Base-by-base conservation (phyloP, 495 filamentous ascomycete species). In the Xylaria telfairii region DNA sequence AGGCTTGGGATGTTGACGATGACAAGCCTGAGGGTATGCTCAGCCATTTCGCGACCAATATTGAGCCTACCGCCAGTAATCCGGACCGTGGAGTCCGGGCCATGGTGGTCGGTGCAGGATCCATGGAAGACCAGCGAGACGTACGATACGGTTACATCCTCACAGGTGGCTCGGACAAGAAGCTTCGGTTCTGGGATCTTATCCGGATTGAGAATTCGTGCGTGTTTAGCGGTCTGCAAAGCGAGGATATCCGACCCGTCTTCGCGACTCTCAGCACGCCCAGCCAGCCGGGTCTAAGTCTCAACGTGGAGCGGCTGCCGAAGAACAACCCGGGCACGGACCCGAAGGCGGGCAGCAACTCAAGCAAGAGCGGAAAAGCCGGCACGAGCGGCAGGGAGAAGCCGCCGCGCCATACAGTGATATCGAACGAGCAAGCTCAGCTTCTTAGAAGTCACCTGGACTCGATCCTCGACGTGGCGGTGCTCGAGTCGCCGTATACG, bases 101-200 rank as follows among this genome's bases (percentile, higher is more conserved):
- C n/a, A 88, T 89, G 82, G 80, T 84, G 3, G 81, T 83, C 0
- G 87, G 86, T 9, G 82, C 83, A 4, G 87, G 89, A 63, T 78
- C 79, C 0, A 76, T 82, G 54, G 88, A 90, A 54, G 88, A 90
- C 17, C 84, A 86, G 69, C 80, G 87, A 19, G 90, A 92, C 28
- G 79, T 87, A 34, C 82, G 87, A 53, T 84, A 86, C 65, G 84
- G 85, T 13, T 98, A 94, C 79, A 89, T 97, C 30, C 81, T 99
- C 24, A 94, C 94, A 0, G 95, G 89, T 3, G 95, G 96, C 5
- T 90, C 91, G 37, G 96, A 98, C 77, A 93, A 91, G 78, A 96
- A 94, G 77, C 88, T 99, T 26, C 88, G 96, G 8, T 97, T 94
- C 80, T 99, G 96, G 96, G 96, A 98, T 76, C 82, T 93, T 12